phyloP scores from a whole-genome alignment of 352 stramenopile genomes.

The Phytophthora constricta region DNA sequence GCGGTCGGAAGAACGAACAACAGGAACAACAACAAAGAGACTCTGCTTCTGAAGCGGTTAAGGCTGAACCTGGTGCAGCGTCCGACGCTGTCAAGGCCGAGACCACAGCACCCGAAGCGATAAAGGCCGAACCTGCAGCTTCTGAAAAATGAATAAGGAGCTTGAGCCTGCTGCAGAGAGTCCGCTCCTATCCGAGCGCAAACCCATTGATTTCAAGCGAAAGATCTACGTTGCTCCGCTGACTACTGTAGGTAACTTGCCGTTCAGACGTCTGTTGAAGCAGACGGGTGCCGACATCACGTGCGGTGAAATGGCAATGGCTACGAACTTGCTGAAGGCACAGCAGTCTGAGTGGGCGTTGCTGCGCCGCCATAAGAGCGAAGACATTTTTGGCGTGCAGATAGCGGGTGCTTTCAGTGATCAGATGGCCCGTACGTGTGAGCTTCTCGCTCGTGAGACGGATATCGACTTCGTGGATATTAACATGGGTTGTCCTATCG shows the following conservation, averaged over 20 bases:
- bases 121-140: conserved; percentile 7
- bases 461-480: conserved; percentile 99
- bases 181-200: conserved; percentile 71
- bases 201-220: conserved; percentile 96
- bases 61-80: conserved; percentile 2
- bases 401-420: conserved; percentile 93
- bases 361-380: conserved; percentile 94
- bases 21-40: conserved; percentile 11
- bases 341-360: conserved; percentile 97
- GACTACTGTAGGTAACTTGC: conserved; percentile 99
- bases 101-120: conserved; percentile 2
- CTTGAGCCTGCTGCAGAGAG: conserved; percentile 52
- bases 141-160: conserved; percentile 12
- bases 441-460: conserved; percentile 94
- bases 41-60: background rate
- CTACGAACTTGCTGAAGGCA: conserved; percentile 94
- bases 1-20: conserved; percentile 41
- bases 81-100: background rate
- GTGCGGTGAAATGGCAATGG: conserved; percentile 98
- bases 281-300: conserved; percentile 99
- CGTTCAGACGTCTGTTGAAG: conserved; percentile 98
- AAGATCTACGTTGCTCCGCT: conserved; percentile 99
- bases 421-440: conserved; percentile 92
- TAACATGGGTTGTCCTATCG: conserved; percentile 99
- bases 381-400: conserved; percentile 99